phyloP scores from a whole-genome alignment of 345 rosid genomes.

The Theobroma cacao region DNA sequence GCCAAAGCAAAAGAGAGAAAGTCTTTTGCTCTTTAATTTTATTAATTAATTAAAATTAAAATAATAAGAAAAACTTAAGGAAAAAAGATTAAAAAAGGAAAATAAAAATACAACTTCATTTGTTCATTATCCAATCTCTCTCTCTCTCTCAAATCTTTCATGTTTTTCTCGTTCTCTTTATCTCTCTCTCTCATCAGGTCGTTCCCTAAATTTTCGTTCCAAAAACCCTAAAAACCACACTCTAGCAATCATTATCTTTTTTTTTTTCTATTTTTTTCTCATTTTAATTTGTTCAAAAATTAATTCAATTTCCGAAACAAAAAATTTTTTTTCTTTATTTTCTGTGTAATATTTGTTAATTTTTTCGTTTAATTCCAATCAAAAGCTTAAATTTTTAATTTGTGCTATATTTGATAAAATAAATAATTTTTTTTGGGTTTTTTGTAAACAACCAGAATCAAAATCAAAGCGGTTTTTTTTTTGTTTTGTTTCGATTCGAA shows the following conservation, averaged over 20 bases:
- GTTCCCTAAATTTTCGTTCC: constrained; percentile 10
- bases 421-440: neutral
- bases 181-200: constrained; percentile 15
- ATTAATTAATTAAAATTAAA: too few relatives aligned
- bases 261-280: neutral
- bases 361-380: neutral
- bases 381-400: neutral
- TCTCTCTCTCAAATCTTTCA: constrained; percentile 7
- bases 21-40: too few relatives aligned
- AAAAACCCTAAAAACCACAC: neutral
- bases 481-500: constrained; percentile 20
- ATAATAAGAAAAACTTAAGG: neutral
- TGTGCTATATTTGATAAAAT: neutral
- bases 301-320: neutral
- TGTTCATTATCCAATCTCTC: constrained; percentile 25
- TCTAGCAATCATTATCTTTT: neutral
- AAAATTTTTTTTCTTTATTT: constrained; percentile 4
- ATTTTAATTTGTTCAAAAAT: constrained; percentile 4
- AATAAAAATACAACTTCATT: neutral
- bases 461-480: constrained; percentile 7
- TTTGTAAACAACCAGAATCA: constrained; percentile 2
- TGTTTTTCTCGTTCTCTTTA: neutral
- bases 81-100: neutral
- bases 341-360: constrained; percentile 3
- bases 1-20: neutral